Conservation (phyloP, 441 rosid species). For the Manihot esculenta region DNA sequence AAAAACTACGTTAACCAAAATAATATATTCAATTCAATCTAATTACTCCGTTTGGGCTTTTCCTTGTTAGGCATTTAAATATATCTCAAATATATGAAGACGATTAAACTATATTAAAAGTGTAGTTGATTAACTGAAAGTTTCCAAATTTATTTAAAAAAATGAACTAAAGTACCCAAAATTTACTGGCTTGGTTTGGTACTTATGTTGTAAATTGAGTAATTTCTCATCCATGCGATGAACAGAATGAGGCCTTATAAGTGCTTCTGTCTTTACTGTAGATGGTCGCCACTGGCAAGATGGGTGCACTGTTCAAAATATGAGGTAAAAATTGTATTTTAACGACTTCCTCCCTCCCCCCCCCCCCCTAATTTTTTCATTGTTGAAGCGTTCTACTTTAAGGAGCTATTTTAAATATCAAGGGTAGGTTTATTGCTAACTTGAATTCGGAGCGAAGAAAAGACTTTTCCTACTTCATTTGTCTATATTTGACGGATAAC, state of each 20-base stretch:
- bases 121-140: no score
- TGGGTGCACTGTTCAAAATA: slow-evolving; percentile 68
- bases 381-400: not conserved
- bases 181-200: no score
- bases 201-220: no score
- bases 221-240: not conserved
- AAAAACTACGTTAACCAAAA: no score
- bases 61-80: no score
- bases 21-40: no score
- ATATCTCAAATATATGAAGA: no score
- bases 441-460: not conserved
- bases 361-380: not conserved
- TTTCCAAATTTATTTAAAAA: no score
- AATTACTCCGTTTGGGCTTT: no score
- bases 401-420: not conserved
- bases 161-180: no score
- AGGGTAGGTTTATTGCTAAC: not conserved
- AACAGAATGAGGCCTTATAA: slow-evolving; percentile 16
- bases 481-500: not conserved
- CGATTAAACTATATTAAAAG: no score
- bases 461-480: not conserved
- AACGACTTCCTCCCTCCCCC: slow-evolving; percentile 11
- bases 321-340: slow-evolving; percentile 45
- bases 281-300: slow-evolving; percentile 59
- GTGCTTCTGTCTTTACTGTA: slow-evolving; percentile 19